These are phyloP conservation scores for Metschnikowia koreensis DNA, from an alignment of 805 yeast species.

Conservation along the genomic window DNA sequence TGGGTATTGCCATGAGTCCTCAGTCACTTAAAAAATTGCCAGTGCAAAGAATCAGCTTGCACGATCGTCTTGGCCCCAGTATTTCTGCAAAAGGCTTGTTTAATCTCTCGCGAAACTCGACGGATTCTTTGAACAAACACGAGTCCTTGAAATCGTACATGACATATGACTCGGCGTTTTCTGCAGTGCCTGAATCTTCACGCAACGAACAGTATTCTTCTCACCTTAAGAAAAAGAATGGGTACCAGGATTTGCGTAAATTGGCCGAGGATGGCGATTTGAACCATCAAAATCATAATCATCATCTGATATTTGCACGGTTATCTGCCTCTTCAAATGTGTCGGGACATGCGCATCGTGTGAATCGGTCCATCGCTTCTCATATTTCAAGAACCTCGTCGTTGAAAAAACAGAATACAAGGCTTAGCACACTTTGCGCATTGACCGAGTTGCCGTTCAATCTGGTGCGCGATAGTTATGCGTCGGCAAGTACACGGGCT, in stretches of 20 bases:
- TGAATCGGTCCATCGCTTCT: slow-evolving; percentile 10
- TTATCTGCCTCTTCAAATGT: slow-evolving; percentile 9
- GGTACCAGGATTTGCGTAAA: slow-evolving; percentile 46
- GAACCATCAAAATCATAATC: too few relatives aligned
- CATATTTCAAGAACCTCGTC: slow-evolving; percentile 24
- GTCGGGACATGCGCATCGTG: background rate
- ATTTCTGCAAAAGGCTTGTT: slow-evolving; percentile 19
- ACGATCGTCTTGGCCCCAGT: slow-evolving; percentile 15
- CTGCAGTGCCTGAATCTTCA: slow-evolving; percentile 21
- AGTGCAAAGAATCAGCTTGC: slow-evolving; percentile 25
- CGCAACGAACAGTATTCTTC: slow-evolving; percentile 16
- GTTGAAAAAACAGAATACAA: slow-evolving; percentile 29
- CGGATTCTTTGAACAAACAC: slow-evolving; percentile 31
- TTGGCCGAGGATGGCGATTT: slow-evolving; percentile 9
- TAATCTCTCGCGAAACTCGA: slow-evolving; percentile 30
- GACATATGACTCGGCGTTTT: slow-evolving; percentile 59
- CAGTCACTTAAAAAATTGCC: slow-evolving; percentile 25
- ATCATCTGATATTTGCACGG: slow-evolving; percentile 2
- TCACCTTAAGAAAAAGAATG: slow-evolving; percentile 48
- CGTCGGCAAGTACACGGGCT: slow-evolving; percentile 6
- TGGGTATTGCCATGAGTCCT: slow-evolving; percentile 44
- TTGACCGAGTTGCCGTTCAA: slow-evolving; percentile 41
- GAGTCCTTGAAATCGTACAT: slow-evolving; percentile 51
- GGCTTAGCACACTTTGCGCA: slow-evolving; percentile 39
- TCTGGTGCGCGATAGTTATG: slow-evolving; percentile 14